A percentile compares a stretch with the other conserved stretches of the same genome.
Evolutionary conservation across 805 yeast genomes (phyloP).

Genomic region (Yarrowia divulgata): DNA sequence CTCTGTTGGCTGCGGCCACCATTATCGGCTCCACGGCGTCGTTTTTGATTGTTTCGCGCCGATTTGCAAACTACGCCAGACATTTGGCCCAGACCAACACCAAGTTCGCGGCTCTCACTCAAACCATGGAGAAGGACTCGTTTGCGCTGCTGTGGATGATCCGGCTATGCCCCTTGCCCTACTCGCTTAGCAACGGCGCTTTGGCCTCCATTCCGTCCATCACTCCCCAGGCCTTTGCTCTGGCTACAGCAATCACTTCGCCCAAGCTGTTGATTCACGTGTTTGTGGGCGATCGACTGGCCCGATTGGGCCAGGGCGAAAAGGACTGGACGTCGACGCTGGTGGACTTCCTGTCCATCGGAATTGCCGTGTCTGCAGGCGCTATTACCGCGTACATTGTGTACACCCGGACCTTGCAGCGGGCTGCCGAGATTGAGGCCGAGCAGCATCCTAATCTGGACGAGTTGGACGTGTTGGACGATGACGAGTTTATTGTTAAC

Average conservation of each 20-base stretch:
- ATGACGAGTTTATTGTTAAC: constrained; percentile 47
- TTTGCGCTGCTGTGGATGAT: constrained; percentile 72
- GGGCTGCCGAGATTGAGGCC: constrained; percentile 47
- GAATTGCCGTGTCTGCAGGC: constrained; percentile 63
- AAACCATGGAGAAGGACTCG: constrained; percentile 74
- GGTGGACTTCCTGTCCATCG: constrained; percentile 68
- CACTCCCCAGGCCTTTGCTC: constrained; percentile 63
- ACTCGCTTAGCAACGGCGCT: constrained; percentile 91
- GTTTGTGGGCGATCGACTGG: constrained; percentile 78
- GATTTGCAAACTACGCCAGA: constrained; percentile 67
- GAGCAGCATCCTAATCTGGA: constrained; percentile 42
- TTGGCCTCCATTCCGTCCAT: constrained; percentile 86
- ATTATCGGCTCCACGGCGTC: constrained; percentile 77
- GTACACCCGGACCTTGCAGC: constrained; percentile 59
- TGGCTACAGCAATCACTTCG: constrained; percentile 77
- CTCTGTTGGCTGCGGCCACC: constrained; percentile 71
- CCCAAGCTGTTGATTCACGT: constrained; percentile 82
- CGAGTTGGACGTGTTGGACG: constrained; percentile 42
- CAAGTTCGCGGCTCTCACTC: constrained; percentile 74
- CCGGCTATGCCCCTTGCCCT: constrained; percentile 90
- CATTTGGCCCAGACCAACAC: constrained; percentile 66
- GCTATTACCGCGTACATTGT: constrained; percentile 69
- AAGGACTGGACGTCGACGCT: constrained; percentile 60
- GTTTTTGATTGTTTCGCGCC: constrained; percentile 54
- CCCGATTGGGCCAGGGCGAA: constrained; percentile 62